Conservation (phyloP, 1,284 basidiomycete species). For the Cutaneotrichosporon cavernicola region DNA sequence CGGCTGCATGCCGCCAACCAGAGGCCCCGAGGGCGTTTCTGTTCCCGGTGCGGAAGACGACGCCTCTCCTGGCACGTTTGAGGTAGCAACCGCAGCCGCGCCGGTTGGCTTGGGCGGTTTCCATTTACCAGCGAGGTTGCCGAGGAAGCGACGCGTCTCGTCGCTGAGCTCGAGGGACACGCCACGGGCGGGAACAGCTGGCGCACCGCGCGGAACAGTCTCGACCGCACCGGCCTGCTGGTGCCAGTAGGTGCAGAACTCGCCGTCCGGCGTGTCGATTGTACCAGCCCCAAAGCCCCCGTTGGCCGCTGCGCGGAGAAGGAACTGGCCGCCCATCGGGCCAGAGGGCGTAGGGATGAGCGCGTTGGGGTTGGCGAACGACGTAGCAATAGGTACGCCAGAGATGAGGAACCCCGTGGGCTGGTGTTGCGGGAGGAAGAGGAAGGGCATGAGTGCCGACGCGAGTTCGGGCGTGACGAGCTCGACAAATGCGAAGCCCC, state of each 20-base stretch:
- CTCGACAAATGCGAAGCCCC: conserved; percentile 90
- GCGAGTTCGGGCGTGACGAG: conserved; percentile 72
- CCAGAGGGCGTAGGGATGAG: conserved; percentile 71
- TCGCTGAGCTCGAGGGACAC: conserved; percentile 8
- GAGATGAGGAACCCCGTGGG: conserved; percentile 85
- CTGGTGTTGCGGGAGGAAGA: conserved; percentile 76
- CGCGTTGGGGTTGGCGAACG: conserved; percentile 80
- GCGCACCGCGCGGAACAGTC: conserved; percentile 30
- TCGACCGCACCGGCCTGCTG: conserved; percentile 38
- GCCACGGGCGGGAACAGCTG: conserved; percentile 20
- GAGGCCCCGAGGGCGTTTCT: not conserved
- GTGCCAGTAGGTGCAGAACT: conserved; percentile 46
- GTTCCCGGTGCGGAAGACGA: not conserved
- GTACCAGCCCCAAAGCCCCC: conserved; percentile 44
- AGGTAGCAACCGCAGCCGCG: not conserved
- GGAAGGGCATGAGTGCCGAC: conserved; percentile 69
- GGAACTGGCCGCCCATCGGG: conserved; percentile 37
- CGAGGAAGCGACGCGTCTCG: conserved; percentile 38
- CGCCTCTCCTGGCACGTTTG: not conserved
- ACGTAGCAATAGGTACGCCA: conserved; percentile 77
- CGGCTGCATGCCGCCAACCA: conserved; percentile 29
- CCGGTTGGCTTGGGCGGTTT: not conserved
- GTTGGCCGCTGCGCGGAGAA: conserved; percentile 33
- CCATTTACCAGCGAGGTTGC: conserved; percentile 34
- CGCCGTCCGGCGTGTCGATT: conserved; percentile 61